Conservation (phyloP, 1,139 yeast species). For the Kodamaea sp. region DNA sequence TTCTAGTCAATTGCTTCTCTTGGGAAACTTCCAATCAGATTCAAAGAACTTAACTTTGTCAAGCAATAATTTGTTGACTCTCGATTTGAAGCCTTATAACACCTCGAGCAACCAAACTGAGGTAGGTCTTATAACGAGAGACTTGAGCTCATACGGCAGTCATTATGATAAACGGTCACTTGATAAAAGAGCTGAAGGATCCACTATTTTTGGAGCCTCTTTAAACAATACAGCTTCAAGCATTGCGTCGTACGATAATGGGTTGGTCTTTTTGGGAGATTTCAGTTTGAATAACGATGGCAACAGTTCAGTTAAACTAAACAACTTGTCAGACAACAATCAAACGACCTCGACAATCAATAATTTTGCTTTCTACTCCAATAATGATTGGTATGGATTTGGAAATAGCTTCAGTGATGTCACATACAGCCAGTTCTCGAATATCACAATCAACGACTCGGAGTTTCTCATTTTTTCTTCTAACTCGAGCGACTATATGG, state of each 20-base stretch:
- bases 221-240: conserved; percentile 33
- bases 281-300: conserved; percentile 25
- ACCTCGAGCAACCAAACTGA: conserved; percentile 34
- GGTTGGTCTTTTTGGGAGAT: conserved; percentile 35
- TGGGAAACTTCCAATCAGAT: conserved; percentile 52
- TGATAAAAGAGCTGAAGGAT: conserved; percentile 25
- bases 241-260: conserved; percentile 22
- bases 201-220: conserved; percentile 27
- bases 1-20: conserved; percentile 29
- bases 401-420: conserved; percentile 33
- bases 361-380: conserved; percentile 35
- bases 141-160: background rate
- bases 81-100: conserved; percentile 33
- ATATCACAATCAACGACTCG: conserved; percentile 32
- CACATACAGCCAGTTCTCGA: conserved; percentile 34
- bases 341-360: conserved; percentile 27
- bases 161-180: conserved; percentile 6
- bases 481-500: conserved; percentile 16
- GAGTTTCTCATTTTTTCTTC: conserved; percentile 41
- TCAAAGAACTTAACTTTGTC: conserved; percentile 30
- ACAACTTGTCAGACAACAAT: conserved; percentile 35
- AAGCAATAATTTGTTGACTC: conserved; percentile 29
- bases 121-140: conserved; percentile 7
- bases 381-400: conserved; percentile 38
- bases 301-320: conserved; percentile 20